Conservation (phyloP, 176 grass and related monocot genomes). For the Thalia dealbata region DNA sequence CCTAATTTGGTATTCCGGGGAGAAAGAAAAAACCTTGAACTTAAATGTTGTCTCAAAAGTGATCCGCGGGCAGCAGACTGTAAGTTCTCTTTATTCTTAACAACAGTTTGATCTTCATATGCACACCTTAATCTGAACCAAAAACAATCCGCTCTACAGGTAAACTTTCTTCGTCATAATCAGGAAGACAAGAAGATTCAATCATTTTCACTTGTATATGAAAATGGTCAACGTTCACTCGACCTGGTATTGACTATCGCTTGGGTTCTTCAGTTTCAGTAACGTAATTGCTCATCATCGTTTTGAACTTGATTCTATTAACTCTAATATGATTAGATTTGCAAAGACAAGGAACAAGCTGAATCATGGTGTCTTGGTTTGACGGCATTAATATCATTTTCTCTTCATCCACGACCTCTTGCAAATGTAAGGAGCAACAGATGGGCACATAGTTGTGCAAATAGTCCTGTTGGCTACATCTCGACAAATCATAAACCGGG, state of each 20-base stretch:
- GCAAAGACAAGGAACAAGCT: slow-evolving; percentile 81
- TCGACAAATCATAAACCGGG: slow-evolving; percentile 53
- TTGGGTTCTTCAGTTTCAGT: not conserved
- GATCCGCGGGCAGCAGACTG: slow-evolving; percentile 79
- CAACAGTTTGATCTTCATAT: not conserved
- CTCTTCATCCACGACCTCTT: slow-evolving; percentile 45
- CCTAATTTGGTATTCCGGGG: slow-evolving; percentile 77
- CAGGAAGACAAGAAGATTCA: slow-evolving; percentile 74
- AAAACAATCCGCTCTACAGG: slow-evolving; percentile 34
- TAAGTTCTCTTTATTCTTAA: slow-evolving; percentile 34
- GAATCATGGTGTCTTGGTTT: slow-evolving; percentile 73
- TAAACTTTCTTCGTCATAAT: slow-evolving; percentile 67
- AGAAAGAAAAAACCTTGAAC: slow-evolving; percentile 63
- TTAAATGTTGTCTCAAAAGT: slow-evolving; percentile 62
- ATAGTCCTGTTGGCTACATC: slow-evolving; percentile 72
- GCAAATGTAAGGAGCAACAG: slow-evolving; percentile 47
- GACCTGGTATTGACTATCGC: slow-evolving; percentile 52
- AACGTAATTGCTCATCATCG: slow-evolving; percentile 17
- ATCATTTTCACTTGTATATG: slow-evolving; percentile 76
- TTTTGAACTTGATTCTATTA: slow-evolving; percentile 15
- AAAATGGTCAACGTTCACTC: slow-evolving; percentile 74
- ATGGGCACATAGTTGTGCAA: slow-evolving; percentile 50
- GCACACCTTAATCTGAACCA: not conserved
- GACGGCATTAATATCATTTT: slow-evolving; percentile 41
- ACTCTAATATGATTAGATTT: slow-evolving; percentile 39